These are phyloP conservation scores for Pestalotiopsis fici DNA, from an alignment of 2,329 filamentous ascomycete species.

Conservation along the genomic window DNA sequence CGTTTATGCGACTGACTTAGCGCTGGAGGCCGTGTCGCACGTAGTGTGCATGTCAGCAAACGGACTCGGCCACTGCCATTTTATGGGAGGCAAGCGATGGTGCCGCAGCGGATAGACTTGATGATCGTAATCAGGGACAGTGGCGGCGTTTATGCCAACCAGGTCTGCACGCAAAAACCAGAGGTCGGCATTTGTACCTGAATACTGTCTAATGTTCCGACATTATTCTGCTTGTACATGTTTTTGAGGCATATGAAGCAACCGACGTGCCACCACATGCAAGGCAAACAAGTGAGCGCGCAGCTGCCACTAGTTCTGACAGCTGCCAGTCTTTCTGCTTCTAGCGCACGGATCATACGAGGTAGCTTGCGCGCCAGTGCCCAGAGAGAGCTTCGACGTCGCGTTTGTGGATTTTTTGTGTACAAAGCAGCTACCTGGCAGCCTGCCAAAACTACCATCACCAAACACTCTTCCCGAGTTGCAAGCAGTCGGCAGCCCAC, in stretches of 20 bases:
- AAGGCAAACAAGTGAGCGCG: background rate
- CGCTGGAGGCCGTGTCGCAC: background rate
- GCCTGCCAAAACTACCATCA: background rate
- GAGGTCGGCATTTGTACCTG: background rate
- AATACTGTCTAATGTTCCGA: background rate
- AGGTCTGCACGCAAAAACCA: background rate
- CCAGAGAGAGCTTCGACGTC: background rate
- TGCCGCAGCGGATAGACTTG: background rate
- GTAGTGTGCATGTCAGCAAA: background rate
- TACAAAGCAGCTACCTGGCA: background rate
- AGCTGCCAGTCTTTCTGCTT: background rate
- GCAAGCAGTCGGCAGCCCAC: background rate
- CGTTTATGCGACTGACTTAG: background rate
- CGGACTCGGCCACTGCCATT: background rate
- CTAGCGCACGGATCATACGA: background rate
- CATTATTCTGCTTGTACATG: background rate
- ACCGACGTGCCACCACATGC: background rate
- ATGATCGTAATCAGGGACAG: background rate
- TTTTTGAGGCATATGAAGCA: background rate
- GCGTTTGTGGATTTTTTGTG: conserved; percentile 5
- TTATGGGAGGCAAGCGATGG: background rate
- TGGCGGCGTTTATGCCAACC: background rate
- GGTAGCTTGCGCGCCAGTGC: background rate
- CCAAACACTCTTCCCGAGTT: background rate
- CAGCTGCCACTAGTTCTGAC: background rate